A percentile compares a stretch with the other conserved stretches of the same genome.
phyloP scores from a whole-genome alignment of 129 eudicot species.

The Kitagawia praeruptora region DNA sequence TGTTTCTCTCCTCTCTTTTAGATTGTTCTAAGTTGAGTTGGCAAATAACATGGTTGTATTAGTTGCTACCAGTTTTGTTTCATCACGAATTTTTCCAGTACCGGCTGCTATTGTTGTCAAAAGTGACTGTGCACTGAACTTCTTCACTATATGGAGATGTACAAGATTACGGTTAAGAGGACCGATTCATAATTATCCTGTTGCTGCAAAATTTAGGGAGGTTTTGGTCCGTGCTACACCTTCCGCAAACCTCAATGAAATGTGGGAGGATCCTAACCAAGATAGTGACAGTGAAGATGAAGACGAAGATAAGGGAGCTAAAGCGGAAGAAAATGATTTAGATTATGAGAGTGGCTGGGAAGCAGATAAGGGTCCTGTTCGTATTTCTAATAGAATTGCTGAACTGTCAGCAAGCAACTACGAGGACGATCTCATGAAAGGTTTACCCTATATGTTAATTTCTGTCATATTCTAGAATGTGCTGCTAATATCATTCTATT shows the following conservation, averaged over 20 bases:
- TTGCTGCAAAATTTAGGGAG: conserved; percentile 7
- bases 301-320: conserved; percentile 24
- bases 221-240: conserved; percentile 9
- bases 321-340: conserved; percentile 41
- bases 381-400: conserved; percentile 20
- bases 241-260: conserved; percentile 17
- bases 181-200: conserved; percentile 14
- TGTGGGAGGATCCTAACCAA: conserved; percentile 82
- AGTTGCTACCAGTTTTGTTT: conserved; percentile 20
- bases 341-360: conserved; percentile 83
- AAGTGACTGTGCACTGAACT: conserved; percentile 8
- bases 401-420: conserved; percentile 32
- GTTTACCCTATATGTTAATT: conserved; percentile 17
- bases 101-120: conserved; percentile 13
- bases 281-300: conserved; percentile 57
- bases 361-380: conserved; percentile 26
- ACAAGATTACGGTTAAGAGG: conserved; percentile 3
- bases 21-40: not conserved
- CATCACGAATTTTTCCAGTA: conserved; percentile 5
- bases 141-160: conserved; percentile 3
- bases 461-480: not conserved
- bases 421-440: conserved; percentile 57
- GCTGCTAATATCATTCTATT: not conserved
- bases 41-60: conserved; percentile 23
- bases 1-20: not conserved